Evolutionary conservation across 768 basidiomycete genomes (phyloP), one percentile per base, ranked within the genome.

Genomic region (Candolleomyces aberdarensis): DNA sequence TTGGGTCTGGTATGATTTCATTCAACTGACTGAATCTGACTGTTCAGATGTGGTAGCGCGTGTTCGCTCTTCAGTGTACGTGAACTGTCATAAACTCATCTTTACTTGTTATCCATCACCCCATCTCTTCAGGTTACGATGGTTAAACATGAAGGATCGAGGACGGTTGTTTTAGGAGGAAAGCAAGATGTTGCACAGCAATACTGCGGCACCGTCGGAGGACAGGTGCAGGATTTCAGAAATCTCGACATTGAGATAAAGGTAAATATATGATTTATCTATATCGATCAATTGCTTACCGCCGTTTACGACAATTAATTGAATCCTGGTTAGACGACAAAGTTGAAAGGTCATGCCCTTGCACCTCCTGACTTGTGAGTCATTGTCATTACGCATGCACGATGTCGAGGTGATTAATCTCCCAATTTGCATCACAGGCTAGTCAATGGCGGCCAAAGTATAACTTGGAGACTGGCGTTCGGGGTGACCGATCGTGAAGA

Each of bases 291-390:
- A 20, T 15, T 50, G 31, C 19, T 10, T 41, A 32, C 58, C 10
- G 29, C 7, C 46, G 6, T 17, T 46, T 39, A 26, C 6, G 22
- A 43, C 57, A n/a, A 57, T 31, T 44, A 8, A 41, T 19, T 20
- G 20, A 39, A 31, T 59, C 36, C 36, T 19, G 10, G 53, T 9
- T 56, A 85, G 84, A 81, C 82, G 9, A 75, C 80, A 10, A 70
- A 78, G 29, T 72, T 86, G 58, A 86, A 86, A 73, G 80, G 79
- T 66, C 77, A 82, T 64, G 60, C 77, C 4, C 75, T 86, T n/a
- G 83, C 85, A 3, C 85, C 86, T 58, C 85, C 85, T 52, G 85
- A 86, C 73, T 75, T 87, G 84, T 85, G 63, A 63, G 83, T 76
- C 19, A 4, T 40, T 46, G n/a, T n/a, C 3, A 15, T 17, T 43